A percentile compares a stretch with the other conserved stretches of the same genome.
These are phyloP conservation scores for Hymenoscyphus fraxineus DNA, from an alignment of 2,329 filamentous ascomycete species.

Conservation along the genomic window DNA sequence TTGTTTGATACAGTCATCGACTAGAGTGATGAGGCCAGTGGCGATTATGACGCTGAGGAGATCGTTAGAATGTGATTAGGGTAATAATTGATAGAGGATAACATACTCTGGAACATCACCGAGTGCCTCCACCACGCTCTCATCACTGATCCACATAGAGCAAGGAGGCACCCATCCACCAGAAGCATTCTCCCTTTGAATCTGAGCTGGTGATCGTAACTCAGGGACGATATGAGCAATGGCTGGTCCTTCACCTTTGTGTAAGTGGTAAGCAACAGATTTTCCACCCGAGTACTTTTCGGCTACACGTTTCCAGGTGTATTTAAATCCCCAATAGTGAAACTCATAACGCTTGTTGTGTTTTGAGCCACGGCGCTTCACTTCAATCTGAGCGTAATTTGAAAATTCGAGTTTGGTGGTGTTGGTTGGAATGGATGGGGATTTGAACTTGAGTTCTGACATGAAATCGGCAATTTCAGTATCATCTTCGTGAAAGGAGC, in stretches of 20 bases:
- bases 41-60: slow-evolving; percentile 73
- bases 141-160: slow-evolving; percentile 84
- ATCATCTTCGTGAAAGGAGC: slow-evolving; percentile 42
- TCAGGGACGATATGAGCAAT: slow-evolving; percentile 86
- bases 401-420: slow-evolving; percentile 89
- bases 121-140: slow-evolving; percentile 58
- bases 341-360: slow-evolving; percentile 79
- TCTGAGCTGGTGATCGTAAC: slow-evolving; percentile 66
- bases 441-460: slow-evolving; percentile 30
- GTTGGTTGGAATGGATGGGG: slow-evolving; percentile 56
- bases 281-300: slow-evolving; percentile 62
- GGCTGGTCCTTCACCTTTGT: slow-evolving; percentile 60
- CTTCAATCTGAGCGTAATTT: slow-evolving; percentile 90
- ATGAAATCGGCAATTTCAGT: slow-evolving; percentile 28
- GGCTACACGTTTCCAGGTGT: slow-evolving; percentile 75
- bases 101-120: slow-evolving; percentile 87
- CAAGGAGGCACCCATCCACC: slow-evolving; percentile 90
- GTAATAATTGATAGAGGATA: not conserved
- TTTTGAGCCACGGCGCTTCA: slow-evolving; percentile 65
- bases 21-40: slow-evolving; percentile 82
- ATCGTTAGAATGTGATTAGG: slow-evolving; percentile 9
- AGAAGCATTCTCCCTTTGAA: slow-evolving; percentile 66
- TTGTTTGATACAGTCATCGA: slow-evolving; percentile 83
- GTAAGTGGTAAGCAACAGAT: slow-evolving; percentile 74
- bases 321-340: slow-evolving; percentile 86